Evolutionary conservation across 768 basidiomycete genomes (phyloP), one percentile per base, ranked within the genome.

Genomic region (Tricholoma bakamatsutake): DNA sequence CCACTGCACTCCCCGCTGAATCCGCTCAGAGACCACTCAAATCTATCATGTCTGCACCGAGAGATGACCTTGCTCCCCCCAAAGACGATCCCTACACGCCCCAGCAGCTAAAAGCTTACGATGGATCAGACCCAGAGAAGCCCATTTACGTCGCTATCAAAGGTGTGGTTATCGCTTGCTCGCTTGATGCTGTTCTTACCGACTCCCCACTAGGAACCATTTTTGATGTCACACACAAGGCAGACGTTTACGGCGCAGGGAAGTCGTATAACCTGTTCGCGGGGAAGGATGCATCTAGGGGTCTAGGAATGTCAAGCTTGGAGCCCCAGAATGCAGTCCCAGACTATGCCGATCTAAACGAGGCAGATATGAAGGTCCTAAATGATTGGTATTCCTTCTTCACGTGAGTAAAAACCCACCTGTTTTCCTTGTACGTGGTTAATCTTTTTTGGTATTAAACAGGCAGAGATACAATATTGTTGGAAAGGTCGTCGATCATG

Each of bases 351-450:
- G 69, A 62, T 0, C 77, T 99, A 52, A 76, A 80, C 42, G 85
- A 84, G 58, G 80, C 81, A 58, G 90, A 95, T 62, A 70, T 66
- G 68, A 89, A 90, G 69, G 87, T 88, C 0, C 76, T 98, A 57
- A 79, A 94, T 55, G 92, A 96, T 59, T 98, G 95, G 95, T 78
- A 88, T 67, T 63, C 76, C 13, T 98, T 96, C 76, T 97, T 95
- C 72, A 66, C 75, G 85, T 95, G 75, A 70, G 90, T 86, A 10
- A 30, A n/a, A 31, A 43, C 21, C 0, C 53, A 34, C 27, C 52
- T 48, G 13, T 24, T 10, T 8, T 30, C 28, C 47, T 2, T 8
- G 11, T 37, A 35, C 51, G 35, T 57, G 9, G 42, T 45, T 33
- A 43, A 42, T 13, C 10, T 37, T 5, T 24, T 13, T 17, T 18